A percentile compares a stretch with the other conserved stretches of the same genome.
Conservation (phyloP, 805 yeast species). For the Yarrowia yakushimensis region DNA sequence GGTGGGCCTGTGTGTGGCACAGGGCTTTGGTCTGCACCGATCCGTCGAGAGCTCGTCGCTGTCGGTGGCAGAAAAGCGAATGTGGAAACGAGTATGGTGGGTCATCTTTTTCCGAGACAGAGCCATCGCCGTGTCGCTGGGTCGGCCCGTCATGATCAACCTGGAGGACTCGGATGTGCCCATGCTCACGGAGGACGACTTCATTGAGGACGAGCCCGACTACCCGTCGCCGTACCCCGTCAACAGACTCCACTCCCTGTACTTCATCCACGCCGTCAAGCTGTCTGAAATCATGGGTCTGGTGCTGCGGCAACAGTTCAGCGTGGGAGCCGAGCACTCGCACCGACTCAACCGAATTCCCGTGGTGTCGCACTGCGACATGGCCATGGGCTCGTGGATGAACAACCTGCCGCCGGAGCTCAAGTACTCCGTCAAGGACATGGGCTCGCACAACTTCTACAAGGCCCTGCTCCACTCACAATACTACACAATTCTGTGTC, state of each 20-base stretch:
- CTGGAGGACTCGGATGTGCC: slow-evolving; percentile 73
- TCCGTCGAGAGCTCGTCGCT: slow-evolving; percentile 43
- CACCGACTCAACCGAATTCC: slow-evolving; percentile 43
- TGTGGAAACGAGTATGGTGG: slow-evolving; percentile 77
- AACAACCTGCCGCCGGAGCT: slow-evolving; percentile 59
- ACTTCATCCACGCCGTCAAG: slow-evolving; percentile 60
- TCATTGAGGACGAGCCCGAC: slow-evolving; percentile 51
- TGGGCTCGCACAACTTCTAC: slow-evolving; percentile 51
- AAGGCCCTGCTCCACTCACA: slow-evolving; percentile 61
- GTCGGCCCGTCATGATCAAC: slow-evolving; percentile 66
- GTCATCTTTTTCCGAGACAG: slow-evolving; percentile 67
- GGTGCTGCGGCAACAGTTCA: slow-evolving; percentile 63
- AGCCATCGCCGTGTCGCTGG: slow-evolving; percentile 65
- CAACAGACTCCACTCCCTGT: slow-evolving; percentile 49
- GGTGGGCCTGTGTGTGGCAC: slow-evolving; percentile 66
- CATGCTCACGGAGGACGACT: slow-evolving; percentile 65
- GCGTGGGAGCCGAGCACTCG: slow-evolving; percentile 61
- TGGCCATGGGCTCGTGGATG: slow-evolving; percentile 76
- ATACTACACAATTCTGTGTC: slow-evolving; percentile 67
- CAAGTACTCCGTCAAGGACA: slow-evolving; percentile 58
- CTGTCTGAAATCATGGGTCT: slow-evolving; percentile 69
- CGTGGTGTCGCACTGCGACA: slow-evolving; percentile 62
- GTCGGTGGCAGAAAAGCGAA: slow-evolving; percentile 43
- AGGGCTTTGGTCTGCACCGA: slow-evolving; percentile 72
- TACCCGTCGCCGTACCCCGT: slow-evolving; percentile 42